Evolutionary conservation across 2,329 filamentous ascomycete genomes (phyloP).

Genomic region (Coniella lustricola): DNA sequence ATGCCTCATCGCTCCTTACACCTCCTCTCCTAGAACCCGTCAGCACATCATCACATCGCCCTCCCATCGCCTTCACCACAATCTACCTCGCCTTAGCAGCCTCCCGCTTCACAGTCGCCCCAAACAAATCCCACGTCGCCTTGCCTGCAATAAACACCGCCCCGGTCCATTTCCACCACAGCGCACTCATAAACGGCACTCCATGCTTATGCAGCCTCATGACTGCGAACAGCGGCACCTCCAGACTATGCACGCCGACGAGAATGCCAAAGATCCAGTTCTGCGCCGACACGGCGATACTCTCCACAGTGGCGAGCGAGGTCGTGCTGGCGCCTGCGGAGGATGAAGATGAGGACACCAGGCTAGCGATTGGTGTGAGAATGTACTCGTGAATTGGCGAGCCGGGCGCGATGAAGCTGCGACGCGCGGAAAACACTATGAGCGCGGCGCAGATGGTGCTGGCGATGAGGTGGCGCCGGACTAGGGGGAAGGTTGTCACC

Average conservation of each 20-base stretch:
- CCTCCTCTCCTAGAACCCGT: too few relatives aligned
- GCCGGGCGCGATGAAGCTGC: constrained; percentile 9
- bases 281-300: constrained; percentile 2
- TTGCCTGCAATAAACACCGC: background rate
- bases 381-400: constrained; percentile 3
- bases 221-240: constrained; percentile 12
- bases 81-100: background rate
- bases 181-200: constrained; percentile 6
- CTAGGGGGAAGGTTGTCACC: constrained; percentile 10
- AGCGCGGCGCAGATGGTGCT: background rate
- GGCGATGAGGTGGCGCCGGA: background rate
- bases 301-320: background rate
- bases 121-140: constrained; percentile 7
- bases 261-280: background rate
- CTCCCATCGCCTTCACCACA: background rate
- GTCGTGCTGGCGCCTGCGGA: background rate
- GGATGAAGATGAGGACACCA: too few relatives aligned
- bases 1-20: too few relatives aligned
- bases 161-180: constrained; percentile 10
- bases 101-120: background rate
- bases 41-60: too few relatives aligned
- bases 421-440: constrained; percentile 2
- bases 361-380: background rate
- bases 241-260: background rate
- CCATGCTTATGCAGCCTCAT: constrained; percentile 11